Evolutionary conservation across 2,329 filamentous ascomycete genomes (phyloP).

Genomic region (Zymoseptoria ardabiliae): DNA sequence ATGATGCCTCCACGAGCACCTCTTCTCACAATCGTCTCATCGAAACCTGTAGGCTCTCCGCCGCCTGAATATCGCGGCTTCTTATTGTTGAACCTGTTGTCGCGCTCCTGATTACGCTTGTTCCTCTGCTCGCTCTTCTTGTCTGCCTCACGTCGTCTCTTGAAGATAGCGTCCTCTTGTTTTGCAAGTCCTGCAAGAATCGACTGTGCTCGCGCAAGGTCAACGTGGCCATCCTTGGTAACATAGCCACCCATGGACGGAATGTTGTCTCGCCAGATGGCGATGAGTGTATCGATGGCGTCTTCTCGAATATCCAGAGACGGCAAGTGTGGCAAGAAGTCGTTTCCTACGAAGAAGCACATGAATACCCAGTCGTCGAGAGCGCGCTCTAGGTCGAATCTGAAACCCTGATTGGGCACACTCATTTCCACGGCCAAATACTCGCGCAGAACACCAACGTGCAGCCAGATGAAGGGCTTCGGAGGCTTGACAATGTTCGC

Average conservation of each 20-base stretch:
- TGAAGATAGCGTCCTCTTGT: constrained; percentile 91
- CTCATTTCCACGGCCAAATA: constrained; percentile 87
- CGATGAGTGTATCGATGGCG: constrained; percentile 89
- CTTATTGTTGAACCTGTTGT: constrained; percentile 43
- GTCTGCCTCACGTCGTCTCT: constrained; percentile 75
- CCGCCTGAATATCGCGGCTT: constrained; percentile 24
- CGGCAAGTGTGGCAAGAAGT: constrained; percentile 95
- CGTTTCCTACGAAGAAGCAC: constrained; percentile 98
- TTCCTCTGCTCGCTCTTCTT: constrained; percentile 73
- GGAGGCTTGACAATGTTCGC: constrained; percentile 75
- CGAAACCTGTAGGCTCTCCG: constrained; percentile 24
- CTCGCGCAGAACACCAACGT: constrained; percentile 84
- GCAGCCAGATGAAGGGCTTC: constrained; percentile 98
- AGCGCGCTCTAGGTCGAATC: constrained; percentile 86
- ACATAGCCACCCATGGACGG: constrained; percentile 90
- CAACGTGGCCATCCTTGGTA: constrained; percentile 88
- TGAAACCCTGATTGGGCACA: constrained; percentile 74
- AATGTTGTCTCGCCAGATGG: constrained; percentile 94
- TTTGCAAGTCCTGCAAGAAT: constrained; percentile 84
- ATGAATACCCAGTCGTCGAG: constrained; percentile 99
- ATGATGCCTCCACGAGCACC: constrained; percentile 29
- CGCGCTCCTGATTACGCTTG: constrained; percentile 69
- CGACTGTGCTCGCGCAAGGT: constrained; percentile 76
- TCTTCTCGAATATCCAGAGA: constrained; percentile 95
- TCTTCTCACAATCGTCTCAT: constrained; percentile 27